A percentile compares a stretch with the other conserved stretches of the same genome.
phyloP scores from a whole-genome alignment of 768 basidiomycete genomes.

The Amanita inopinata region DNA sequence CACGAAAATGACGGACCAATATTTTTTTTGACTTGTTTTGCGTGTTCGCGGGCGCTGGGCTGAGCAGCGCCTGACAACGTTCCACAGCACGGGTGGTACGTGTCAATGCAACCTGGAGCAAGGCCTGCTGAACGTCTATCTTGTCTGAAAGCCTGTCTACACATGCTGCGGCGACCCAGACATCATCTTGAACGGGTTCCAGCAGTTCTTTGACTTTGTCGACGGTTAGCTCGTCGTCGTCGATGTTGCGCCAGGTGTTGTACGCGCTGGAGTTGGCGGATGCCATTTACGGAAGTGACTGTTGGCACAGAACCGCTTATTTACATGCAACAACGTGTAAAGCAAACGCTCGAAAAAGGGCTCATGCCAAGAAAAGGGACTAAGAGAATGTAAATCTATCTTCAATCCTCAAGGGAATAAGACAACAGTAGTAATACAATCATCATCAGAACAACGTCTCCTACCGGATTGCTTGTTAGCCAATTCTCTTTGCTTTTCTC shows the following conservation, averaged over 20 bases:
- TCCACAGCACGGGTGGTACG: constrained; percentile 43
- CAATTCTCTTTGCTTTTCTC: background rate
- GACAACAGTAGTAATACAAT: background rate
- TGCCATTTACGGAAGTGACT: constrained; percentile 28
- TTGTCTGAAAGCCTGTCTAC: constrained; percentile 58
- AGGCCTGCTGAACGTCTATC: constrained; percentile 39
- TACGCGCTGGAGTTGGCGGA: constrained; percentile 25
- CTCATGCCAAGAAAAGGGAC: constrained; percentile 10
- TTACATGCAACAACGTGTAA: constrained; percentile 8
- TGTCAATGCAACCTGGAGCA: constrained; percentile 56
- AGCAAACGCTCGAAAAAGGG: constrained; percentile 7
- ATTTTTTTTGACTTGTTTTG: constrained; percentile 14
- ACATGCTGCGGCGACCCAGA: constrained; percentile 73
- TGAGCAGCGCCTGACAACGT: constrained; percentile 31
- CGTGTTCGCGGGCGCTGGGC: constrained; percentile 10
- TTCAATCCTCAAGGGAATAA: too few species aligned
- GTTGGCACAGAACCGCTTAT: constrained; percentile 12
- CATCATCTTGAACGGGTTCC: constrained; percentile 46
- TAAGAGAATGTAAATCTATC: constrained; percentile 4
- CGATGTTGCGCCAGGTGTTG: constrained; percentile 45
- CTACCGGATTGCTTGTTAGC: constrained; percentile 25
- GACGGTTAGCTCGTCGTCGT: constrained; percentile 48
- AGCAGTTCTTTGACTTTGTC: constrained; percentile 40
- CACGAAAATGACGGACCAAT: constrained; percentile 45
- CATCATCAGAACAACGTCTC: constrained; percentile 67